Conservation (phyloP, 805 yeast genomes). For the Tetrapisispora iriomotensis region DNA sequence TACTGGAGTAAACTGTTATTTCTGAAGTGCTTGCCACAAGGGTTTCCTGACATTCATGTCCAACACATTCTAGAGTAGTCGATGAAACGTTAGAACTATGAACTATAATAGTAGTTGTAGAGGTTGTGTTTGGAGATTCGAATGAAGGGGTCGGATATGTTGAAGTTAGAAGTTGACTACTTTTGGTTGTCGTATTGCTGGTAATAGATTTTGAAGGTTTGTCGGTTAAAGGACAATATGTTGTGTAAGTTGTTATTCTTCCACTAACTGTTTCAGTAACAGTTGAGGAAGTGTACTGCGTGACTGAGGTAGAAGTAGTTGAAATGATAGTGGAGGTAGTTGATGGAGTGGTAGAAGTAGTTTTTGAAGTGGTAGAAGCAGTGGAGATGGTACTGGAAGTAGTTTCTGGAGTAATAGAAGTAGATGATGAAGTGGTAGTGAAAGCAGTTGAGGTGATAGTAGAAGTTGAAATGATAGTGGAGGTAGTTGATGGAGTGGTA, state of each 20-base stretch:
- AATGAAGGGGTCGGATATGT: not conserved
- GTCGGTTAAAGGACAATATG: constrained; percentile 32
- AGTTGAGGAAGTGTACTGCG: constrained; percentile 21
- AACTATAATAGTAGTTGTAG: not conserved
- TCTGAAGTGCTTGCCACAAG: not conserved
- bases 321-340: not conserved
- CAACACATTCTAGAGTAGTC: not conserved
- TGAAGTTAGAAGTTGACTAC: not conserved
- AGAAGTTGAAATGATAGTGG: not conserved
- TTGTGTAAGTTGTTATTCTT: constrained; percentile 31
- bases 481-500: not conserved
- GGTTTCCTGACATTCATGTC: not conserved
- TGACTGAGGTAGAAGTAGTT: not conserved
- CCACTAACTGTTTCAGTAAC: constrained; percentile 26
- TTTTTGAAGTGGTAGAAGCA: not conserved
- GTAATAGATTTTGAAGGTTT: not conserved
- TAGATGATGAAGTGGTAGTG: not conserved
- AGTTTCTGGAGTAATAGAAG: not conserved
- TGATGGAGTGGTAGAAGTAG: not conserved
- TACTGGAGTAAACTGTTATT: not conserved
- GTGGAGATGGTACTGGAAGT: not conserved
- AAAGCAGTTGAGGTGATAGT: not conserved
- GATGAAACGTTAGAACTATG: too few relatives aligned
- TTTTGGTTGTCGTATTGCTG: not conserved
- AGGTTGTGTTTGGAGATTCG: not conserved